These are phyloP conservation scores for Cytospora schulzeri DNA, from an alignment of 2,329 filamentous ascomycete species.

Conservation along the genomic window DNA sequence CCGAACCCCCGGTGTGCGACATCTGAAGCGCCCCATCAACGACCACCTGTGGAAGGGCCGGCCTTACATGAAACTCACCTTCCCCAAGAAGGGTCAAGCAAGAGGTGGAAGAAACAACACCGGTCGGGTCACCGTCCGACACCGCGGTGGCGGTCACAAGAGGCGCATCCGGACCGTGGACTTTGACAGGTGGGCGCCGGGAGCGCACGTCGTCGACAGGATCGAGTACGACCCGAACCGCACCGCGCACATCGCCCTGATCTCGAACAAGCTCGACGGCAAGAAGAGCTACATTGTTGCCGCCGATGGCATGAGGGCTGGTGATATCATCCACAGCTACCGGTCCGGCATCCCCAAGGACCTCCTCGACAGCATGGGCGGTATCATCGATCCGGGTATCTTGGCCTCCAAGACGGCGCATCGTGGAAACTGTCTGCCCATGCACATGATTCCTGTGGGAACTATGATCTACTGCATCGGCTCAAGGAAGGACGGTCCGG, in stretches of 20 bases:
- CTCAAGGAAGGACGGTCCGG: constrained; percentile 69
- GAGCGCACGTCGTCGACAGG: constrained; percentile 85
- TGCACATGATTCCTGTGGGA: constrained; percentile 96
- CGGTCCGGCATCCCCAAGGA: constrained; percentile 85
- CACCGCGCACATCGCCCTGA: constrained; percentile 87
- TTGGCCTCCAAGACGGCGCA: constrained; percentile 92
- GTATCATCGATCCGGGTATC: constrained; percentile 90
- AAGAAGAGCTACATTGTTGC: constrained; percentile 90
- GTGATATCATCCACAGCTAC: constrained; percentile 91
- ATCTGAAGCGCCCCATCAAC: constrained; percentile 90
- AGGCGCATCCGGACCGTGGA: constrained; percentile 90
- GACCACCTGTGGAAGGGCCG: constrained; percentile 96
- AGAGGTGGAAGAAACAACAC: constrained; percentile 92
- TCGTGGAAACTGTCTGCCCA: constrained; percentile 89
- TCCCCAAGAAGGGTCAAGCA: constrained; percentile 87
- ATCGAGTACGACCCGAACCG: constrained; percentile 96
- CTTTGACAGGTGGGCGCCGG: constrained; percentile 76
- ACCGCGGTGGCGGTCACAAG: constrained; percentile 90
- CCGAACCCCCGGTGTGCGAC: constrained; percentile 86
- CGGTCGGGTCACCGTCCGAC: constrained; percentile 83
- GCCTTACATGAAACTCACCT: constrained; percentile 79
- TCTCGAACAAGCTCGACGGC: constrained; percentile 73
- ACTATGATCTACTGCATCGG: constrained; percentile 91
- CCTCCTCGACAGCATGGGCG: constrained; percentile 88
- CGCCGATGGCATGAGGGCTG: constrained; percentile 89